These are phyloP conservation scores for Phytophthora cryptogea DNA, from an alignment of 352 stramenopile genomes.

Conservation along the genomic window DNA sequence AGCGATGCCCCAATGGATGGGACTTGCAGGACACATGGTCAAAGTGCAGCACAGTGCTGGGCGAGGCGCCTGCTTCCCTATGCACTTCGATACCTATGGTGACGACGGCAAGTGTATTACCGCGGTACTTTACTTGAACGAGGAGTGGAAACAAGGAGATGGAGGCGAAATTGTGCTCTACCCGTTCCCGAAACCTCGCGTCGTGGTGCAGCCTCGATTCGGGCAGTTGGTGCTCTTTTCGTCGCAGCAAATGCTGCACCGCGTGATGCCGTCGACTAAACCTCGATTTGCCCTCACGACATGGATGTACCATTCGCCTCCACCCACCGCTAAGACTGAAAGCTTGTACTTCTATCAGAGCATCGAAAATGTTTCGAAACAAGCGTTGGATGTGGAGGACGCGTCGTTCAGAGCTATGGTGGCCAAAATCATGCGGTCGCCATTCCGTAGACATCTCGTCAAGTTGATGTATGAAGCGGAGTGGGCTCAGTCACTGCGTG, in stretches of 20 bases:
- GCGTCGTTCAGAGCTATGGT: slow-evolving; percentile 38
- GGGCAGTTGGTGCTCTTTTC: slow-evolving; percentile 81
- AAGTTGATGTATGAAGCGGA: slow-evolving; percentile 61
- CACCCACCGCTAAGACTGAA: slow-evolving; percentile 12
- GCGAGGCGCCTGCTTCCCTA: slow-evolving; percentile 78
- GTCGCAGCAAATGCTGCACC: slow-evolving; percentile 81
- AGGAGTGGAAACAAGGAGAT: slow-evolving; percentile 67
- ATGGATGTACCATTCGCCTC: slow-evolving; percentile 62
- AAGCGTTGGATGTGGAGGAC: neutral
- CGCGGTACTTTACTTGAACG: slow-evolving; percentile 86
- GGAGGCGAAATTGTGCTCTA: slow-evolving; percentile 85
- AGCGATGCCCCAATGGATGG: slow-evolving; percentile 47
- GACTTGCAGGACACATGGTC: slow-evolving; percentile 57
- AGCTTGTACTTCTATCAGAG: slow-evolving; percentile 34
- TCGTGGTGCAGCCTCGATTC: slow-evolving; percentile 58
- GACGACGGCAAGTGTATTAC: slow-evolving; percentile 86
- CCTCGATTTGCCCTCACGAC: slow-evolving; percentile 70
- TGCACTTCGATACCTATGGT: slow-evolving; percentile 87
- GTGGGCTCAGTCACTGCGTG: slow-evolving; percentile 58
- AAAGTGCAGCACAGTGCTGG: slow-evolving; percentile 87
- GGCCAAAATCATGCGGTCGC: slow-evolving; percentile 56
- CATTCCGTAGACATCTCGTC: slow-evolving; percentile 66
- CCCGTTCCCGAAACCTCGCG: slow-evolving; percentile 64
- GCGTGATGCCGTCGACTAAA: slow-evolving; percentile 55
- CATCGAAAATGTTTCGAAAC: neutral